Base-by-base conservation (phyloP, 2,329 filamentous ascomycete genomes). In the Coleophoma crateriformis region DNA sequence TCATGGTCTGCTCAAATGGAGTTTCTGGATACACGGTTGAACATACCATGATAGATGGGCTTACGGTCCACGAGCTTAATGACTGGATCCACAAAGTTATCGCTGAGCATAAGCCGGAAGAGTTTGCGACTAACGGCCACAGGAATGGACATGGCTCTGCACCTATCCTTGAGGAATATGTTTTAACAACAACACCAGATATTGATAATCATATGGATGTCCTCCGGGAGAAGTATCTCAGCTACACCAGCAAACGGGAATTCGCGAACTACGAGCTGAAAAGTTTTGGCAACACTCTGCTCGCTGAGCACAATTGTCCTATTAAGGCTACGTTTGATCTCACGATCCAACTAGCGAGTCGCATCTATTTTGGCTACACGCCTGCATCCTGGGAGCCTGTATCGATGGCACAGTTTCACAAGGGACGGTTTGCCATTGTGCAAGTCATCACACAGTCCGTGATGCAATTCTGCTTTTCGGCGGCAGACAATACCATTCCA, bases 1-100 rank as follows among this genome's bases (percentile, higher is more conserved):
- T 61, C 43, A 45, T 58, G 4, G 50, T 64, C 10, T 54, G 53
- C 37, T 44, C 53, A 6, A 63, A 64, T 46, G 60, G 58, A 11
- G 47, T 51, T 15, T 61, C 60, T 2, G 53, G 54, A 12, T 48
- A 49, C 14, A 42, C 58, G 11, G 50, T 48, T 27, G 59, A 62
- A 33, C 59, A 62, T 33, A 51, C 58, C 1, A 56, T 55, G 48
- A 42, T 61, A 14, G 60, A 61, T 39, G 59, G 39, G 7, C 14
- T 55, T n/a, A 43, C 53, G 33, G 17, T 46, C 10, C 35, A 33
- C n/a, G 27, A 46, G 20, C n/a, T 35, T 12, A 35, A 46, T 14
- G 17, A 34, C 4, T 10, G 12, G 7, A 46, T 45, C 50, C 33
- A 35, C 46, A 11, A 39, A 46, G 10, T 40, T 55, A 32, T 52